phyloP scores from a whole-genome alignment of 495 filamentous ascomycete species.

The Hyaloscypha bicolor region DNA sequence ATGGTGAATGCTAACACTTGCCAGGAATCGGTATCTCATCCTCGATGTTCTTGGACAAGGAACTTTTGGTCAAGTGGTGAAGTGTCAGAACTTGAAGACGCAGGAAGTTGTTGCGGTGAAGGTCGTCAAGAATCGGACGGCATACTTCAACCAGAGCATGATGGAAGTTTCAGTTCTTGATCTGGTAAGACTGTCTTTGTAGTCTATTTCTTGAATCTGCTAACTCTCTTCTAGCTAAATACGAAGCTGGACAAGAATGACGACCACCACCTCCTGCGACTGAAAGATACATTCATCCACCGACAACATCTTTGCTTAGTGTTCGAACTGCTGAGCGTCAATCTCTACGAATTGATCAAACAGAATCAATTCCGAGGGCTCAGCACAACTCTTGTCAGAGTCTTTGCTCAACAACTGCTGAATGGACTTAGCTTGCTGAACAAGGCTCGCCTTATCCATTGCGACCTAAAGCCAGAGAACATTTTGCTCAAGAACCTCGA shows the following conservation, averaged over 20 bases:
- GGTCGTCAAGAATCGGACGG: slow-evolving; percentile 98
- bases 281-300: slow-evolving; percentile 99
- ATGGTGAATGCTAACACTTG: slow-evolving; percentile 31
- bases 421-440: slow-evolving; percentile 92
- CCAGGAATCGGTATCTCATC: slow-evolving; percentile 95
- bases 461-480: slow-evolving; percentile 98
- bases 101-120: slow-evolving; percentile 99
- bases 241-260: slow-evolving; percentile 99
- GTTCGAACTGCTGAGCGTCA: slow-evolving; percentile 96
- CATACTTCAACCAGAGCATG: slow-evolving; percentile 99
- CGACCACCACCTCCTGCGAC: slow-evolving; percentile 92
- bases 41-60: slow-evolving; percentile 97
- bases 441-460: slow-evolving; percentile 97
- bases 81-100: slow-evolving; percentile 98
- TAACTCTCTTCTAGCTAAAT: slow-evolving; percentile 66
- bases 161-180: slow-evolving; percentile 99
- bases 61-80: slow-evolving; percentile 99
- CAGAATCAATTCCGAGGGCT: slow-evolving; percentile 98
- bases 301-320: slow-evolving; percentile 96
- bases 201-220: not conserved
- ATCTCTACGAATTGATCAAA: slow-evolving; percentile 98
- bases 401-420: slow-evolving; percentile 96
- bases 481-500: slow-evolving; percentile 98
- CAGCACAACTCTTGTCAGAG: slow-evolving; percentile 95
- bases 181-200: slow-evolving; percentile 60